phyloP scores from a whole-genome alignment of 805 yeast genomes.

The Candida ponderosae region DNA sequence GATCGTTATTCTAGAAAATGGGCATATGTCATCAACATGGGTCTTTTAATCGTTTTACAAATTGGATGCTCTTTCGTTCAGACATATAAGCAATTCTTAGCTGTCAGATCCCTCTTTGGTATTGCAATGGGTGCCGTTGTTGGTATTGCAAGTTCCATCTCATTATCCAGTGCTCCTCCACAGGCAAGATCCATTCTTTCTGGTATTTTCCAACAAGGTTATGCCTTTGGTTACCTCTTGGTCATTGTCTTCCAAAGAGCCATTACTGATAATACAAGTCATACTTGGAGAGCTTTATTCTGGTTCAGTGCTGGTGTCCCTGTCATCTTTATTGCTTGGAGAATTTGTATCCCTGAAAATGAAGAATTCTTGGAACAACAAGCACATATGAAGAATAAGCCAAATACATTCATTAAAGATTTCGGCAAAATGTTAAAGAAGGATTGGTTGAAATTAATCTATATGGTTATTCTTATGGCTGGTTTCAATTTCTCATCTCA shows the following conservation, averaged over 20 bases:
- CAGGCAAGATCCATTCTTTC: slow-evolving; percentile 51
- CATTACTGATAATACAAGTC: slow-evolving; percentile 42
- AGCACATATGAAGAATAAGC: slow-evolving; percentile 23
- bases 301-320: slow-evolving; percentile 64
- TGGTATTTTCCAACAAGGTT: slow-evolving; percentile 76
- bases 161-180: slow-evolving; percentile 45
- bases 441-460: slow-evolving; percentile 54
- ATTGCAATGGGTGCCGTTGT: slow-evolving; percentile 43
- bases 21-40: slow-evolving; percentile 42
- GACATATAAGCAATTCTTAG: slow-evolving; percentile 49
- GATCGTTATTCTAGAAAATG: slow-evolving; percentile 56
- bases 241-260: slow-evolving; percentile 63
- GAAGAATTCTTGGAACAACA: slow-evolving; percentile 39
- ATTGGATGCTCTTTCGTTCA: slow-evolving; percentile 58
- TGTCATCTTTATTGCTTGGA: slow-evolving; percentile 31
- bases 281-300: slow-evolving; percentile 58
- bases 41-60: slow-evolving; percentile 42
- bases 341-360: slow-evolving; percentile 41
- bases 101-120: slow-evolving; percentile 57
- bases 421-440: slow-evolving; percentile 27
- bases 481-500: slow-evolving; percentile 59
- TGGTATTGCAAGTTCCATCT: slow-evolving; percentile 37
- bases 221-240: slow-evolving; percentile 59
- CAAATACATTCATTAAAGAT: slow-evolving; percentile 26
- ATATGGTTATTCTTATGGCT: slow-evolving; percentile 51